Base-by-base conservation (phyloP, 805 yeast genomes). In the Candida xyloterini region DNA sequence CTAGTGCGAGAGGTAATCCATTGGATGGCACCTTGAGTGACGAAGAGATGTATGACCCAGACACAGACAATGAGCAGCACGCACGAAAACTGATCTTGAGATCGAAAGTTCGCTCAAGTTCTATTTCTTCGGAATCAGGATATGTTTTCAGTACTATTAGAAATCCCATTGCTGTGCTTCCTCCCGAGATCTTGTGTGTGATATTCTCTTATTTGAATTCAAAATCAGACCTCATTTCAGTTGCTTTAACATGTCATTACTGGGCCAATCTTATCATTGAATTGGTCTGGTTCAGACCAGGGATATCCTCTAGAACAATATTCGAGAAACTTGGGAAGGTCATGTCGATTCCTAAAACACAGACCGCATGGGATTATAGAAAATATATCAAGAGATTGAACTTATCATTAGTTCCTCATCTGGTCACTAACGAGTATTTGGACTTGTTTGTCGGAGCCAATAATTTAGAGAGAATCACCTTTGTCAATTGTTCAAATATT, bases 201-300 rank as follows among this genome's bases (percentile, higher is more conserved):
- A 78, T 84, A 1, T 78, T 84, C 44, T 81, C 85, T 38, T 73
- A 80, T 44, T 63, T 84, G 36, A 78, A 72, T 33, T 71, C 82
- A 29, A 77, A 73, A 48, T 56, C 72, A 3, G 89, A 83, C 51
- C 65, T 81, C 43, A 78, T 77, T 20, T 68, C 78, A 10, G 62
- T 83, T 15, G 65, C 87, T 46, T 70, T 87, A 1, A 90, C 87
- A 7, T 89, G 95, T 62, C 79, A 78, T 52, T 74, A 79, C 45
- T 89, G 95, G 84, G 84, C 89, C 9, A 76, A 78, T 49, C 68
- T 85, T 29, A 79, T 85, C 10, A 79, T 88, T 9, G 95, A 86
- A 53, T 70, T 82, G 29, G 66, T 90, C 22, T 90, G 96, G 95
- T 85, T 86, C 57, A 75, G 98, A 43, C 96, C 97, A 3, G 76